Percentiles rank a stretch among this genome's conserved stretches.
These are phyloP conservation scores for Suhomyces tanzawaensis DNA, from an alignment of 805 yeast species.

Conservation along the genomic window DNA sequence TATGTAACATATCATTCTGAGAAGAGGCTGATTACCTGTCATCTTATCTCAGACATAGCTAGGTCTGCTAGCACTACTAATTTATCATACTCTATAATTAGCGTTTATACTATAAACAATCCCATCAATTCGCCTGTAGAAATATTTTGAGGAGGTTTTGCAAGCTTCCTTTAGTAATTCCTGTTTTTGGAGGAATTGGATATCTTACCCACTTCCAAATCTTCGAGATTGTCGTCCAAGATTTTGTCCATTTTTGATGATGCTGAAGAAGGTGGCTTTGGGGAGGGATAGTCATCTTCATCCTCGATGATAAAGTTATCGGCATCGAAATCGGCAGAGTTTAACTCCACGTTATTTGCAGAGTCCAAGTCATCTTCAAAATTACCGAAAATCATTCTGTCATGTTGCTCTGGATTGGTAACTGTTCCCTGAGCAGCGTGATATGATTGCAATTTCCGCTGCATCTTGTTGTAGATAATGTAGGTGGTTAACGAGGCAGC, in stretches of 20 bases:
- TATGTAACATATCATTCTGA: not conserved
- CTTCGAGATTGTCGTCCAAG: not conserved
- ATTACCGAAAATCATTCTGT: constrained; percentile 37
- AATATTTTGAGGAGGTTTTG: too few species aligned
- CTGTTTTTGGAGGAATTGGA: constrained; percentile 7
- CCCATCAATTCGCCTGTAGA: too few species aligned
- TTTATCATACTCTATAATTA: too few species aligned
- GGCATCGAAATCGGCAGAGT: constrained; percentile 36
- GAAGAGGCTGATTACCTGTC: too few species aligned
- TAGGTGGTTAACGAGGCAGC: constrained; percentile 63
- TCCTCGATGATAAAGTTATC: constrained; percentile 42
- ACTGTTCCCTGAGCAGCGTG: constrained; percentile 14
- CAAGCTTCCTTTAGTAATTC: constrained; percentile 12
- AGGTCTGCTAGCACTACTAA: too few species aligned
- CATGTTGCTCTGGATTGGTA: constrained; percentile 18
- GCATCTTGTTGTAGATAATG: constrained; percentile 60
- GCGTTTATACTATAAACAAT: too few species aligned
- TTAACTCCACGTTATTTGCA: constrained; percentile 31
- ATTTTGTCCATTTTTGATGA: not conserved
- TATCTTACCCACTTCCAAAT: constrained; percentile 1
- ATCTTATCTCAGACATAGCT: too few species aligned
- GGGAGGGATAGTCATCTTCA: constrained; percentile 23
- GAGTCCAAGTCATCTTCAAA: constrained; percentile 38
- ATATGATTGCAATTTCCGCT: constrained; percentile 31
- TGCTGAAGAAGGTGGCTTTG: not conserved